phyloP scores from a whole-genome alignment of 179 eudicot genomes.

The Drosera spatulata region DNA sequence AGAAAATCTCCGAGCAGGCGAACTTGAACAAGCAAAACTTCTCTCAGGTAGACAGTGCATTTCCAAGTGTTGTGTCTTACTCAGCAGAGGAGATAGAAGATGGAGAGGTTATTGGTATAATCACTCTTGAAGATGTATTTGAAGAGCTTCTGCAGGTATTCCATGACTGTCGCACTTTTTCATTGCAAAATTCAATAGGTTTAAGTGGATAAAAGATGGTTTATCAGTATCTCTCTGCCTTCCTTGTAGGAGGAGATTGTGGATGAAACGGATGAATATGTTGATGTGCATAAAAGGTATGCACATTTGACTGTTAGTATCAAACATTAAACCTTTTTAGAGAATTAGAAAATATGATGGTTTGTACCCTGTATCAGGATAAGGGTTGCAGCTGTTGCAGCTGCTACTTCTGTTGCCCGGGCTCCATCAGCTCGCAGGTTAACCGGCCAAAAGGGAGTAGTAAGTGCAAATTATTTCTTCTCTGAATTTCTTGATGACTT shows the following conservation, averaged over 20 bases:
- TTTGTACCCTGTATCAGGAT: slow-evolving; percentile 17
- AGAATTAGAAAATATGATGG: background rate
- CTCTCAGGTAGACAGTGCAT: slow-evolving; percentile 14
- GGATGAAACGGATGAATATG: slow-evolving; percentile 89
- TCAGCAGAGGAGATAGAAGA: slow-evolving; percentile 62
- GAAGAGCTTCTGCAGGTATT: slow-evolving; percentile 95
- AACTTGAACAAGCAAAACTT: slow-evolving; percentile 10
- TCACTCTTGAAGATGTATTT: slow-evolving; percentile 97
- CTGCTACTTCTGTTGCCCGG: slow-evolving; percentile 38
- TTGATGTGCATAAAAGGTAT: slow-evolving; percentile 90
- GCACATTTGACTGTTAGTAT: too few relatives aligned
- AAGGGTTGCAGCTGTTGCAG: slow-evolving; percentile 49
- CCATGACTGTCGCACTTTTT: background rate
- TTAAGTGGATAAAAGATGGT: too few relatives aligned
- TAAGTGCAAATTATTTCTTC: slow-evolving; percentile 7
- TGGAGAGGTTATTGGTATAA: slow-evolving; percentile 90
- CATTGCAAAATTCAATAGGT: background rate
- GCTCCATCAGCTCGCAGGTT: slow-evolving; percentile 39
- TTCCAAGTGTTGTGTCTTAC: slow-evolving; percentile 18
- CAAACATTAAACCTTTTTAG: too few relatives aligned
- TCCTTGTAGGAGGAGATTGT: slow-evolving; percentile 83
- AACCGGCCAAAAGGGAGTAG: slow-evolving; percentile 28
- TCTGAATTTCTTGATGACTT: background rate
- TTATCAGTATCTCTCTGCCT: background rate
- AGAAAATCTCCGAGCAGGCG: slow-evolving; percentile 29